phyloP scores from a whole-genome alignment of 805 yeast genomes.

The Myxozyma monticola region DNA sequence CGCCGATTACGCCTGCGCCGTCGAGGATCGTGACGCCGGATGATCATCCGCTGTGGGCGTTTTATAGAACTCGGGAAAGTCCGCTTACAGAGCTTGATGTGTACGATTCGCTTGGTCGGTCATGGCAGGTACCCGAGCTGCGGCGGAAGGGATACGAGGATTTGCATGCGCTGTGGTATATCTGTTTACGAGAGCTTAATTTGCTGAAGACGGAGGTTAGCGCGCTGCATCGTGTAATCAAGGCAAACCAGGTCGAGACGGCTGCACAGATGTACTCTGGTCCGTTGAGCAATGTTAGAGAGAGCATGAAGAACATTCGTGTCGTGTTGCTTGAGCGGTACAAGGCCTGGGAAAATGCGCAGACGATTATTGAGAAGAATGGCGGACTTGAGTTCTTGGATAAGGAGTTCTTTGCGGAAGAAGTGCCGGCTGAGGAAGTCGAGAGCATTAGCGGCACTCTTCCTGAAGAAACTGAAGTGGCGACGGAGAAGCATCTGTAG shows the following conservation, averaged over 20 bases:
- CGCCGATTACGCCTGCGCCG: slow-evolving; percentile 90
- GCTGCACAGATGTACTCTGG: slow-evolving; percentile 43
- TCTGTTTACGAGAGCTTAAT: slow-evolving; percentile 80
- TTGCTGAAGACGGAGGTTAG: slow-evolving; percentile 71
- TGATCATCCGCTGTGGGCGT: slow-evolving; percentile 94
- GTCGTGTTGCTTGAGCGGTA: slow-evolving; percentile 87
- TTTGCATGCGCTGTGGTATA: slow-evolving; percentile 87
- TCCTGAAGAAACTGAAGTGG: no score
- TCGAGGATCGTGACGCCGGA: slow-evolving; percentile 59
- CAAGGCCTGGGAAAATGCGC: slow-evolving; percentile 61
- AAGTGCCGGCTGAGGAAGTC: not conserved
- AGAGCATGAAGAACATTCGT: slow-evolving; percentile 66
- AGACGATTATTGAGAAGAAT: not conserved
- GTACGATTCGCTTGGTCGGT: slow-evolving; percentile 51
- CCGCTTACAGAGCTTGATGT: slow-evolving; percentile 62
- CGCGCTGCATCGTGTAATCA: slow-evolving; percentile 45
- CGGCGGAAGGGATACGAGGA: slow-evolving; percentile 91
- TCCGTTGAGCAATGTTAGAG: slow-evolving; percentile 5
- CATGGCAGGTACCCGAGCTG: slow-evolving; percentile 87
- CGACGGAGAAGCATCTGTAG: no score
- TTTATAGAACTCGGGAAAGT: slow-evolving; percentile 53
- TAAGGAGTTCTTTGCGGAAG: not conserved
- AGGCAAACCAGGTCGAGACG: slow-evolving; percentile 37
- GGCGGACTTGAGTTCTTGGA: slow-evolving; percentile 1
- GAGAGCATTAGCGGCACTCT: no score